These are phyloP conservation scores for Ophiosphaerella narmari DNA, from an alignment of 2,329 filamentous ascomycete species.

Conservation along the genomic window DNA sequence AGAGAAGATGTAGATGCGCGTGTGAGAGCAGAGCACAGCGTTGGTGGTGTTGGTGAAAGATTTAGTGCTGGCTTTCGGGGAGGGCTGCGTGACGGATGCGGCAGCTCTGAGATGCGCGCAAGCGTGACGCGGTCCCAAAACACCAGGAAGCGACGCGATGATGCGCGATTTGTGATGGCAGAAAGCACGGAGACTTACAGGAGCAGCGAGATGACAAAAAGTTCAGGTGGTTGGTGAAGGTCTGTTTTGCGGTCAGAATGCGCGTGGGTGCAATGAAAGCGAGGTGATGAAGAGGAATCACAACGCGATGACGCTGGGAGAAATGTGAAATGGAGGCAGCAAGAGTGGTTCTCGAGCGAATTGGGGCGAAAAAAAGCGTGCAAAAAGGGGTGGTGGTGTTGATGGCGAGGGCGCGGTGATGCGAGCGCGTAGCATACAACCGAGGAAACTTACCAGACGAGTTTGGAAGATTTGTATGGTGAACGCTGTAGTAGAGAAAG, in stretches of 20 bases:
- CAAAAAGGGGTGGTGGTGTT: slow-evolving; percentile 35
- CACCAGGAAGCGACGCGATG: slow-evolving; percentile 31
- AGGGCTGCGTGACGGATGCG: slow-evolving; percentile 20
- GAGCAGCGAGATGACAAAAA: slow-evolving; percentile 12
- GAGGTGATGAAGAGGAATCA: slow-evolving; percentile 36
- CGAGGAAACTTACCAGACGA: slow-evolving; percentile 40
- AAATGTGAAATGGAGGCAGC: slow-evolving; percentile 36
- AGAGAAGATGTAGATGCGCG: not conserved
- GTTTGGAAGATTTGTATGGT: slow-evolving; percentile 30
- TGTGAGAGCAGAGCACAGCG: slow-evolving; percentile 4
- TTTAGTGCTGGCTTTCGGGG: slow-evolving; percentile 11
- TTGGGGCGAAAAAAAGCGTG: slow-evolving; percentile 38
- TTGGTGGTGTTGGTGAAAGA: slow-evolving; percentile 4
- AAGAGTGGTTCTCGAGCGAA: slow-evolving; percentile 30
- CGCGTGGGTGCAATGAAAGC: slow-evolving; percentile 18
- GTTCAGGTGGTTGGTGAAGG: slow-evolving; percentile 26
- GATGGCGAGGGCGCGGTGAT: slow-evolving; percentile 24
- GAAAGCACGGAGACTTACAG: slow-evolving; percentile 36
- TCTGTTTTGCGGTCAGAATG: slow-evolving; percentile 42
- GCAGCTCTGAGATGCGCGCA: slow-evolving; percentile 26
- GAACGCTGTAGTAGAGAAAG: slow-evolving; percentile 2
- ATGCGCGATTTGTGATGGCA: slow-evolving; percentile 31
- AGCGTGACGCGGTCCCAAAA: slow-evolving; percentile 37
- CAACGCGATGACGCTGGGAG: slow-evolving; percentile 35
- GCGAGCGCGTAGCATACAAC: slow-evolving; percentile 23